A percentile compares a stretch with the other conserved stretches of the same genome.
Evolutionary conservation across 1,139 yeast species (phyloP).

Genomic region (Suhomyces ambrosiae): DNA sequence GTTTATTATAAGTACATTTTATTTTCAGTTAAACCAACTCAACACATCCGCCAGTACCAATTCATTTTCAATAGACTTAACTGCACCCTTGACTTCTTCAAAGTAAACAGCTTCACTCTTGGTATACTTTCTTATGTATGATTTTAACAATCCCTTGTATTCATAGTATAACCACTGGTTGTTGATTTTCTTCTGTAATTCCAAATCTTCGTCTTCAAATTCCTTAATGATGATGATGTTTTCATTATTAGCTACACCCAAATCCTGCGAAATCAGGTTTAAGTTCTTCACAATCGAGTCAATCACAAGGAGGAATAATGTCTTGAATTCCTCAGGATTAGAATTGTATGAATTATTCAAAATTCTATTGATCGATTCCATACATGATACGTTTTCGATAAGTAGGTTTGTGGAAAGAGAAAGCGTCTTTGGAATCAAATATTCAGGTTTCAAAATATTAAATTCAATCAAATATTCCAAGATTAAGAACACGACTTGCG

Average conservation of each 20-base stretch:
- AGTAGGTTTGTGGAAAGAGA: conserved; percentile 35
- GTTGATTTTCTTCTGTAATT: conserved; percentile 32
- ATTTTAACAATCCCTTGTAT: conserved; percentile 45
- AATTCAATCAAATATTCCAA: conserved; percentile 63
- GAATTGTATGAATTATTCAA: conserved; percentile 23
- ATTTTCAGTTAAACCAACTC: conserved; percentile 38
- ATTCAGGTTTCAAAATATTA: conserved; percentile 45
- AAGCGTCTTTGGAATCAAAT: conserved; percentile 49
- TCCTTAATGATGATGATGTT: conserved; percentile 30
- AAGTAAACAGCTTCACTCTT: conserved; percentile 21
- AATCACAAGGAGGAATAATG: conserved; percentile 36
- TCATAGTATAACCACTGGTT: conserved; percentile 48
- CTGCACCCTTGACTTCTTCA: conserved; percentile 25
- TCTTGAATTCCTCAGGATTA: conserved; percentile 21
- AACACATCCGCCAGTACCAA: conserved; percentile 31
- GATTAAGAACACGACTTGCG: conserved; percentile 76
- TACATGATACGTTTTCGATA: conserved; percentile 48
- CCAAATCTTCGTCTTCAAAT: conserved; percentile 28
- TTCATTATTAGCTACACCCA: conserved; percentile 29
- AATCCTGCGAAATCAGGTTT: conserved; percentile 27
- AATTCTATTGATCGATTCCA: conserved; percentile 47
- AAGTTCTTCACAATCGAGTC: conserved; percentile 40
- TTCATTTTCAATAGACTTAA: conserved; percentile 28
- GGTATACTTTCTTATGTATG: conserved; percentile 38
- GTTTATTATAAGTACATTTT: no score